These are phyloP conservation scores for Serendipita sp. DNA, from an alignment of 768 basidiomycete species.

Conservation along the genomic window DNA sequence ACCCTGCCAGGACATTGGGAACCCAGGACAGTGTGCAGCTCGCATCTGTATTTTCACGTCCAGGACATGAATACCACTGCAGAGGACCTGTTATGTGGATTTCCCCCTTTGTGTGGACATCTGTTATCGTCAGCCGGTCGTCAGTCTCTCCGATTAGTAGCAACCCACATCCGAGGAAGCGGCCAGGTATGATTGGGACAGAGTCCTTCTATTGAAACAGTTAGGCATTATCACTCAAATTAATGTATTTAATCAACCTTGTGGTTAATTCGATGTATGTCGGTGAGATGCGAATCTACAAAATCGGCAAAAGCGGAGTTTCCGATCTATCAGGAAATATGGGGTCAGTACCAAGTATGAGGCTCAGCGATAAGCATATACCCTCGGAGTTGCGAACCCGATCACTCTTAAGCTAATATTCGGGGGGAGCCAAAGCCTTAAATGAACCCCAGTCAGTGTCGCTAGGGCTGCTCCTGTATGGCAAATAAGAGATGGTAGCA, in stretches of 20 bases:
- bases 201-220: constrained; percentile 20
- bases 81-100: constrained; percentile 13
- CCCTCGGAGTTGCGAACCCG: too few species aligned
- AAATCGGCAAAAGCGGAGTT: constrained; percentile 1
- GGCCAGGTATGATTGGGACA: constrained; percentile 28
- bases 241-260: neutral
- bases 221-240: neutral
- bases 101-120: too few species aligned
- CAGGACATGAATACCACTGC: constrained; percentile 19
- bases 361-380: too few species aligned
- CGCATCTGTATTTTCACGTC: constrained; percentile 17
- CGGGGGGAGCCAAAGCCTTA: too few species aligned
- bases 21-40: constrained; percentile 13
- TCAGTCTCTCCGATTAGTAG: neutral
- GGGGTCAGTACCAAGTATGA: too few species aligned
- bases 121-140: too few species aligned
- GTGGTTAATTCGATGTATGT: constrained; percentile 8
- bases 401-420: too few species aligned
- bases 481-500: too few species aligned
- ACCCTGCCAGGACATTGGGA: constrained; percentile 14
- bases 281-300: constrained; percentile 6
- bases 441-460: too few species aligned
- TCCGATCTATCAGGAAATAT: constrained; percentile 15
- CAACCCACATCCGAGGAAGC: constrained; percentile 10
- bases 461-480: too few species aligned